These are phyloP conservation scores for Teunomyces pallodes DNA, from an alignment of 805 yeast genomes.

Conservation along the genomic window DNA sequence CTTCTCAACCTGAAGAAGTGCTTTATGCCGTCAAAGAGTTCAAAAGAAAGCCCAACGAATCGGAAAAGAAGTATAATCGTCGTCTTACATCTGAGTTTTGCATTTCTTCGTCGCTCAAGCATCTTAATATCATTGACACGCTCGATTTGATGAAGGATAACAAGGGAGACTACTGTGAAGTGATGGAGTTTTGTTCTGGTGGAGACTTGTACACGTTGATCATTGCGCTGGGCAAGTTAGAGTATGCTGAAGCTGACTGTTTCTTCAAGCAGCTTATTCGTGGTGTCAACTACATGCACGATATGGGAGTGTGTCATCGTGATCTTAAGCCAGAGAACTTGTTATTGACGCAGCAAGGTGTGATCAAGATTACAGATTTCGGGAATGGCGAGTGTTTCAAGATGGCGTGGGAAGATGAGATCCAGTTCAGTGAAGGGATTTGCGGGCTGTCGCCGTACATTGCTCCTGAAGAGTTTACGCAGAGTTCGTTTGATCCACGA, in stretches of 20 bases:
- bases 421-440: conserved; percentile 70
- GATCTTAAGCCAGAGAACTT: conserved; percentile 89
- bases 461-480: conserved; percentile 81
- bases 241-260: conserved; percentile 84
- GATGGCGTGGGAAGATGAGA: conserved; percentile 79
- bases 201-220: conserved; percentile 77
- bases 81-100: conserved; percentile 81
- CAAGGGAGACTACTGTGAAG: conserved; percentile 79
- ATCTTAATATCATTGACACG: conserved; percentile 73
- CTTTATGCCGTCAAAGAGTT: conserved; percentile 89
- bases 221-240: conserved; percentile 73
- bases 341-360: conserved; percentile 68
- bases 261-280: conserved; percentile 80
- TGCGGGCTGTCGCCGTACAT: conserved; percentile 89
- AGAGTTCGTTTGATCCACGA: conserved; percentile 72
- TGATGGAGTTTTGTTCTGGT: conserved; percentile 81
- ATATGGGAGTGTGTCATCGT: conserved; percentile 85
- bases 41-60: conserved; percentile 57
- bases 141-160: conserved; percentile 77
- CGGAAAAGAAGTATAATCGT: conserved; percentile 64
- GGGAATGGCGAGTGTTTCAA: conserved; percentile 82
- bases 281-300: conserved; percentile 86
- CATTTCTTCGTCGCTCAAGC: conserved; percentile 74
- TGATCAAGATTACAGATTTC: conserved; percentile 80
- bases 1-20: conserved; percentile 31